Evolutionary conservation across 768 basidiomycete species (phyloP).

Genomic region (Plicaturopsis crispa): DNA sequence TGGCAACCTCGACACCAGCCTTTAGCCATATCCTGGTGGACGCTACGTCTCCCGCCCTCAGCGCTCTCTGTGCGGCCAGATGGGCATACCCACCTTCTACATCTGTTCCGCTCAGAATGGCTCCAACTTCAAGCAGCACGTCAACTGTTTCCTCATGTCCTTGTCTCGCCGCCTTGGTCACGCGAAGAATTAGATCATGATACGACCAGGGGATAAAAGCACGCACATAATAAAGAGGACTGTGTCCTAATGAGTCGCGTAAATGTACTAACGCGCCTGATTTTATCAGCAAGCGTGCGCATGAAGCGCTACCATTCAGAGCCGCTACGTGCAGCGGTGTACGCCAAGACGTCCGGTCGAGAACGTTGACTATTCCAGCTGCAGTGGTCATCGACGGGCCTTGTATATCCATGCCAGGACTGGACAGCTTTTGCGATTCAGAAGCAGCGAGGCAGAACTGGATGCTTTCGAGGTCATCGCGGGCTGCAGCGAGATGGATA

Average conservation of each 20-base stretch:
- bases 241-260: conserved; percentile 74
- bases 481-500: conserved; percentile 71
- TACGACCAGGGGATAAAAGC: background rate
- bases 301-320: conserved; percentile 45
- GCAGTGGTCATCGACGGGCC: conserved; percentile 27
- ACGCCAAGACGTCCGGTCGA: conserved; percentile 63
- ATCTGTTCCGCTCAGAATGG: conserved; percentile 66
- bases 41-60: too few species aligned
- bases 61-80: too few species aligned
- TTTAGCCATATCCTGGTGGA: too few species aligned
- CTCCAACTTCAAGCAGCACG: conserved; percentile 63
- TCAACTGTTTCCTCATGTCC: conserved; percentile 56
- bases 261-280: conserved; percentile 80
- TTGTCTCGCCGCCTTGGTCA: conserved; percentile 63
- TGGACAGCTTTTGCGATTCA: conserved; percentile 13
- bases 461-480: conserved; percentile 58
- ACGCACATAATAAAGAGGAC: conserved; percentile 74
- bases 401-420: conserved; percentile 16
- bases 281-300: conserved; percentile 37
- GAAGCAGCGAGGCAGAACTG: conserved; percentile 44
- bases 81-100: too few species aligned
- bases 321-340: conserved; percentile 78
- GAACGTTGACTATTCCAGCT: conserved; percentile 66
- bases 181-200: background rate
- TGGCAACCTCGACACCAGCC: too few species aligned